Conservation (phyloP, 306 rosid species). For the Quercus ilex region DNA sequence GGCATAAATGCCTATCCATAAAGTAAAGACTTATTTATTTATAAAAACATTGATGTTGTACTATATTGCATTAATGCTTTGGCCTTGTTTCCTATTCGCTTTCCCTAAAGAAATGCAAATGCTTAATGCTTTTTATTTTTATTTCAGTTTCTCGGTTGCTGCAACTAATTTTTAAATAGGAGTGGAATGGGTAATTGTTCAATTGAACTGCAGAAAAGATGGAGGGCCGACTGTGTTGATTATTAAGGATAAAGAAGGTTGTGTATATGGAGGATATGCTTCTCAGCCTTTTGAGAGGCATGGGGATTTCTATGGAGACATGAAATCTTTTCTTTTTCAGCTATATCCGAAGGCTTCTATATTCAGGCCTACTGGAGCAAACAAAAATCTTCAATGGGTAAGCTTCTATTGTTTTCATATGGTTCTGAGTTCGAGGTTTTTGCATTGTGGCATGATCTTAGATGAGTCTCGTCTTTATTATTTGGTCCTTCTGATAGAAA, state of each 20-base stretch:
- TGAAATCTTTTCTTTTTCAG: slow-evolving; percentile 78
- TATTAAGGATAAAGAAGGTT: slow-evolving; percentile 77
- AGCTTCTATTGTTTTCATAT: slow-evolving; percentile 9
- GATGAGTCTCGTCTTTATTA: neutral
- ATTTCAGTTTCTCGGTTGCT: slow-evolving; percentile 19
- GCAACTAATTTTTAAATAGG: slow-evolving; percentile 17
- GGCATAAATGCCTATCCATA: neutral
- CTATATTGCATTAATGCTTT: neutral
- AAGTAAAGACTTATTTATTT: neutral
- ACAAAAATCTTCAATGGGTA: slow-evolving; percentile 90
- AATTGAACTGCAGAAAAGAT: slow-evolving; percentile 61
- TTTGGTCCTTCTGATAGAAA: neutral
- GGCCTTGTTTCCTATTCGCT: neutral
- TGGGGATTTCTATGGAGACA: slow-evolving; percentile 84
- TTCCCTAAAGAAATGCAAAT: neutral
- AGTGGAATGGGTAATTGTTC: slow-evolving; percentile 31
- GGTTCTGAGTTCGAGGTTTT: slow-evolving; percentile 3
- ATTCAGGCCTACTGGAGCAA: slow-evolving; percentile 82
- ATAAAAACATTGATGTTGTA: neutral
- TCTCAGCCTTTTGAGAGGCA: slow-evolving; percentile 93
- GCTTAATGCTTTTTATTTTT: slow-evolving; percentile 18
- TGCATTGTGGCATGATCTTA: neutral
- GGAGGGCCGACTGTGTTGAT: slow-evolving; percentile 77
- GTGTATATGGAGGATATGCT: slow-evolving; percentile 86
- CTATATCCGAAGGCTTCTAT: slow-evolving; percentile 73